phyloP scores from a whole-genome alignment of 176 grass and related monocot genomes.

The Carex kokanica region DNA sequence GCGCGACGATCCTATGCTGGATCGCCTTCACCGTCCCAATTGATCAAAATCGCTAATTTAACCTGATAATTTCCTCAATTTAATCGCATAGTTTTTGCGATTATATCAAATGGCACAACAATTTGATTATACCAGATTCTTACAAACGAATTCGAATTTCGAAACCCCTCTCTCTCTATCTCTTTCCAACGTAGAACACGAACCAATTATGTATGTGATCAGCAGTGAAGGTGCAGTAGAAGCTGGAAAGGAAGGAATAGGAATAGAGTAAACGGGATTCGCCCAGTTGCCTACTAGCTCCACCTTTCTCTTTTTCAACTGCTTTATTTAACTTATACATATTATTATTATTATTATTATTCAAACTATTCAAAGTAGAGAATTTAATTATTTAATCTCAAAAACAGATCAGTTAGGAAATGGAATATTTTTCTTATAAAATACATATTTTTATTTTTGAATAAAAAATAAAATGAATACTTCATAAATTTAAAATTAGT shows the following conservation, averaged over 20 bases:
- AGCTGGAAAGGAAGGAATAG: not conserved
- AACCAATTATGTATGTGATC: not conserved
- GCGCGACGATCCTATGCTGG: not conserved
- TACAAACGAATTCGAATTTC: not conserved
- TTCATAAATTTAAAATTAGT: too few species aligned
- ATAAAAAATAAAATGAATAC: too few species aligned
- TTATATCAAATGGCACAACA: not conserved
- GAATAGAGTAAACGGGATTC: not conserved
- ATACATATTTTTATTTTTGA: too few species aligned
- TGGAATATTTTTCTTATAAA: too few species aligned
- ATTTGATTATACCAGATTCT: not conserved
- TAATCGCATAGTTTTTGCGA: conserved; percentile 6
- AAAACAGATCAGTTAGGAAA: too few species aligned
- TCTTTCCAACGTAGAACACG: not conserved
- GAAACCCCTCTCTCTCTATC: not conserved
- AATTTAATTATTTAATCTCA: too few species aligned
- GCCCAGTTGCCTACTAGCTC: not conserved
- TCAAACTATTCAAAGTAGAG: too few species aligned
- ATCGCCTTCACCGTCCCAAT: conserved; percentile 13
- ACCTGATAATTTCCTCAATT: not conserved
- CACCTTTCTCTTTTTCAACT: not conserved
- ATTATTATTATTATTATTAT: too few species aligned
- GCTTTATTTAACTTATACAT: too few species aligned
- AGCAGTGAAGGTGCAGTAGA: not conserved
- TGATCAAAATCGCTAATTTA: not conserved